Evolutionary conservation across 352 stramenopile species (phyloP).

Genomic region (Phytophthora vignae): DNA sequence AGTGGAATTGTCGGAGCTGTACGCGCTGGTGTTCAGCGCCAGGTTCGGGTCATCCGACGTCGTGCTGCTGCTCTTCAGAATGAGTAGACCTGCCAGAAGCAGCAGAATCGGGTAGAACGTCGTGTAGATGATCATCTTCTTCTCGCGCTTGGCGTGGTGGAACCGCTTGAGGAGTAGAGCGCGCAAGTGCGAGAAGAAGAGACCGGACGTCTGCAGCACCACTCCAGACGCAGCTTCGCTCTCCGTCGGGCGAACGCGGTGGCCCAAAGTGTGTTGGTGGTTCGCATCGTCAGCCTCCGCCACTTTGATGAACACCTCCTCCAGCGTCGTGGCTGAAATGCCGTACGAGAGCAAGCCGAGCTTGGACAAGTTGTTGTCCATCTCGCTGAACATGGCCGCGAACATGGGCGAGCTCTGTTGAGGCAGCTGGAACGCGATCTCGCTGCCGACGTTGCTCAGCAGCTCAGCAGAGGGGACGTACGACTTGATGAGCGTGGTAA

Average conservation of each 20-base stretch:
- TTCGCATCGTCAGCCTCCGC: conserved; percentile 55
- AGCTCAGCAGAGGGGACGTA: conserved; percentile 47
- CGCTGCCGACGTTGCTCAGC: conserved; percentile 63
- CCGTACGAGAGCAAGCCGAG: conserved; percentile 57
- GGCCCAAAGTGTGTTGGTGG: conserved; percentile 56
- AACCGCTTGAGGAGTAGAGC: conserved; percentile 34
- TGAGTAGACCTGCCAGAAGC: conserved; percentile 35
- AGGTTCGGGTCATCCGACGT: conserved; percentile 37
- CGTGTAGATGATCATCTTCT: conserved; percentile 30
- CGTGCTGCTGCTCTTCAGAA: conserved; percentile 30
- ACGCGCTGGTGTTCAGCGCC: conserved; percentile 20
- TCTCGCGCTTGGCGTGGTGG: conserved; percentile 29
- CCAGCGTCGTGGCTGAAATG: conserved; percentile 86
- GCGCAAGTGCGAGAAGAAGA: conserved; percentile 33
- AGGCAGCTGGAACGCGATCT: conserved; percentile 73
- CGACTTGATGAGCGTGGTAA: conserved; percentile 42
- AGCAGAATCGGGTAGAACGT: conserved; percentile 28
- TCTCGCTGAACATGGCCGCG: conserved; percentile 52
- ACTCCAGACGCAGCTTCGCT: conserved; percentile 23
- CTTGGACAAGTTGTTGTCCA: conserved; percentile 48
- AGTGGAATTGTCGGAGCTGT: conserved; percentile 19
- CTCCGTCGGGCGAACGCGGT: conserved; percentile 32
- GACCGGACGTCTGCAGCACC: conserved; percentile 14
- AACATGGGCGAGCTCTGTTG: conserved; percentile 53
- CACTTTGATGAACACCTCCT: conserved; percentile 86